Evolutionary conservation across 2,329 filamentous ascomycete species (phyloP), one percentile per base, ranked within the genome.

Genomic region (Hortaea werneckii): DNA sequence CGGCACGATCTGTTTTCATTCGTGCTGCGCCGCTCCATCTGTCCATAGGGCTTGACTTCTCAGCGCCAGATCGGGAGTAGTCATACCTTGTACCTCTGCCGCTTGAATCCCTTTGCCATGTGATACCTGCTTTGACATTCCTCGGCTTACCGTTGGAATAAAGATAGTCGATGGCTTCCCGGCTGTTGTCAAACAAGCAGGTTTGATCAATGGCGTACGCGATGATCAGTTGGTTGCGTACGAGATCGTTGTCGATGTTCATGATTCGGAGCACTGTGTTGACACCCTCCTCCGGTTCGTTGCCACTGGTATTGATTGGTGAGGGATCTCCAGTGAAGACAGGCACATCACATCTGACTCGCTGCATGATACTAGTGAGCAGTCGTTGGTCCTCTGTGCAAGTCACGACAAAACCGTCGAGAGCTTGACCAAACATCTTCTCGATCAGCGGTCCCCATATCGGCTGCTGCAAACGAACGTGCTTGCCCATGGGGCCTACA

Each of bases 381-480:
- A 78, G 73, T n/a, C 74, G 73, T 61, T 87, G 81, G 60, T 98
- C 92, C 9, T 72, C 66, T 58, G 85, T 87, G 63, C 73, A 87
- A 5, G 79, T 82, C 37, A 95, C 89, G 42, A 94, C 77, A 59
- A 96, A 98, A 1, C 78, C 80, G 50, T 80, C 83, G 29, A 96
- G 69, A 0, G 69, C 72, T 3, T 65, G 66, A n/a, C 86, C 86
- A 40, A 95, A 75, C 1, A 78, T 78, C 51, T 77, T 83, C 61
- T 98, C 92, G 10, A 98, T 65, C 38, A 94, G 80, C 0, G 78
- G 76, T 1, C 83, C 84, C 92, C 92, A 98, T 54, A 90, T 82
- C 32, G 80, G 69, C 26, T 42, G 9, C 7, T n/a, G 45, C 26
- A 98, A 70, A 53, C 80, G 81, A 43, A 98, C 75, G 58, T 92